Conservation (phyloP, 176 grass and related monocot species). For the Hsuehochloa calcarea region DNA sequence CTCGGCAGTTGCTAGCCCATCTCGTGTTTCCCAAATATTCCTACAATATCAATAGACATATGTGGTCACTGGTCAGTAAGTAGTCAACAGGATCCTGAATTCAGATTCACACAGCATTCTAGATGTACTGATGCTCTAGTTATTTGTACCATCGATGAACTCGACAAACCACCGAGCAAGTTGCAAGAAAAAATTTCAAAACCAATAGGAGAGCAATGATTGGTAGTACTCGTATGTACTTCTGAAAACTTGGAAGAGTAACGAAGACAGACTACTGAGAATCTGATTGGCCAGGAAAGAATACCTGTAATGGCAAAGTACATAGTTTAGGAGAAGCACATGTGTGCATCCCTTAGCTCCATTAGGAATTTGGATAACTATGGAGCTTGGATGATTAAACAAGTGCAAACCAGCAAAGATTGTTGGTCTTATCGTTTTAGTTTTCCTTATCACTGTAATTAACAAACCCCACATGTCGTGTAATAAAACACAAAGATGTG, state of each 20-base stretch:
- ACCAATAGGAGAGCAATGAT: neutral
- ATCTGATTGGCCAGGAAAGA: slow-evolving; percentile 28
- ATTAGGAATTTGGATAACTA: slow-evolving; percentile 12
- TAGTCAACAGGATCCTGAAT: slow-evolving; percentile 11
- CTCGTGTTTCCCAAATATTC: slow-evolving; percentile 41
- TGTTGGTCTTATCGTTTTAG: slow-evolving; percentile 23
- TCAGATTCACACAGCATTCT: slow-evolving; percentile 10
- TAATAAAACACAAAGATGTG: slow-evolving; percentile 7
- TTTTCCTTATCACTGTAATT: slow-evolving; percentile 32
- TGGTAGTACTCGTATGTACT: neutral
- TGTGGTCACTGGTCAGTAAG: neutral
- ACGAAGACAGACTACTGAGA: neutral
- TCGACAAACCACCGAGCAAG: neutral
- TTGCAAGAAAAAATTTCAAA: neutral
- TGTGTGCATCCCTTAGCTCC: slow-evolving; percentile 7
- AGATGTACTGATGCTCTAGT: slow-evolving; percentile 16
- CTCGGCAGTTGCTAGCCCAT: slow-evolving; percentile 31
- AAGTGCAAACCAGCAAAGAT: slow-evolving; percentile 40
- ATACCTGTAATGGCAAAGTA: neutral
- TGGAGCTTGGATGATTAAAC: slow-evolving; percentile 34
- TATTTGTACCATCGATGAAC: slow-evolving; percentile 3
- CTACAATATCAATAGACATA: slow-evolving; percentile 19
- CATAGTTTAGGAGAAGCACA: neutral
- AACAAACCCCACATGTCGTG: slow-evolving; percentile 23
- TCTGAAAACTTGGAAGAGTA: neutral